Conservation (phyloP, 164 flowering plant genomes). For the Vitis labrusca region DNA sequence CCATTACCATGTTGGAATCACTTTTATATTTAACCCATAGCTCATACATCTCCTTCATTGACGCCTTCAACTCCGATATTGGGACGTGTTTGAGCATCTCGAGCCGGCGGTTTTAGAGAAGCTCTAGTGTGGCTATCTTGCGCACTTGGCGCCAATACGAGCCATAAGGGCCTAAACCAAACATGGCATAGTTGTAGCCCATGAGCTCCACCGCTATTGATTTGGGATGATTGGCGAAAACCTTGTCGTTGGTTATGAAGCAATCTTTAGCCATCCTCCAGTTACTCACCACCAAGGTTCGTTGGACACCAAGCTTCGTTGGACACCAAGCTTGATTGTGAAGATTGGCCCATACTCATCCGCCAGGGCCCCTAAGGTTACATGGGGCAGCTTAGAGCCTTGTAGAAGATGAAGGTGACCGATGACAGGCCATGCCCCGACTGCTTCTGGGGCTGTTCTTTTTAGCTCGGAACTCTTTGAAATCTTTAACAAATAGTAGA, state of each 20-base stretch:
- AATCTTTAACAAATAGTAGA: too few relatives aligned
- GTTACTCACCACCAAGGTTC: not conserved
- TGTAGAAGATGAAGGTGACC: too few relatives aligned
- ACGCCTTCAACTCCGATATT: not conserved
- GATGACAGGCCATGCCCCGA: too few relatives aligned
- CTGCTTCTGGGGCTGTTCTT: too few relatives aligned
- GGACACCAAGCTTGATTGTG: not conserved
- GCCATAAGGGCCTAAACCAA: too few relatives aligned
- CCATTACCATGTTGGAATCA: not conserved
- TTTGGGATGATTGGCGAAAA: not conserved
- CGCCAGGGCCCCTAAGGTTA: not conserved
- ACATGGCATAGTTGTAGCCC: too few relatives aligned
- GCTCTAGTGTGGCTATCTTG: not conserved
- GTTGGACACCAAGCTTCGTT: not conserved
- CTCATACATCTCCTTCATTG: not conserved
- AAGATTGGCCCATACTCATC: slow-evolving; percentile 2
- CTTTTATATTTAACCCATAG: not conserved
- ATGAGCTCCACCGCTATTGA: too few relatives aligned
- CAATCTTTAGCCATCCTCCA: not conserved
- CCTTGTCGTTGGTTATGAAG: not conserved
- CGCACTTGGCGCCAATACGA: too few relatives aligned
- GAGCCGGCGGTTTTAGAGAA: not conserved
- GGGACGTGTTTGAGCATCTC: not conserved
- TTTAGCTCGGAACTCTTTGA: too few relatives aligned
- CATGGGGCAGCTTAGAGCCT: not conserved